Percentiles rank a stretch among this genome's conserved stretches.
Conservation (phyloP, 116 monocot genomes). For the Posidonia oceanica region DNA sequence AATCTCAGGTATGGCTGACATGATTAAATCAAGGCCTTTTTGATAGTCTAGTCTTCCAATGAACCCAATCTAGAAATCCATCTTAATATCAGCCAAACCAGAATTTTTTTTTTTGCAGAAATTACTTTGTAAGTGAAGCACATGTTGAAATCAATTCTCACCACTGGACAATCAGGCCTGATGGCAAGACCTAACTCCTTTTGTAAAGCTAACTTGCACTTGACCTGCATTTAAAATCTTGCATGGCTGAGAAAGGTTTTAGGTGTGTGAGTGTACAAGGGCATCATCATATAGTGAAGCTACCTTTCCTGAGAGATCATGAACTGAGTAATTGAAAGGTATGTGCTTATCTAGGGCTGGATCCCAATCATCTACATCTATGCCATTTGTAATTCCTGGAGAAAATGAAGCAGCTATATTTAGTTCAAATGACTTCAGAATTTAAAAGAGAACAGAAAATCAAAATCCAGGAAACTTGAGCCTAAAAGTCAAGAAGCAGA, state of each 20-base stretch:
- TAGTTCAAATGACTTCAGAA: neutral
- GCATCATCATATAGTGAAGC: neutral
- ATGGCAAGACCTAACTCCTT: slow-evolving; percentile 65
- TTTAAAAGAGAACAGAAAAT: neutral
- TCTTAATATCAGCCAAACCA: neutral
- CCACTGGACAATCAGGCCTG: slow-evolving; percentile 60
- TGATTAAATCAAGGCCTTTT: slow-evolving; percentile 81
- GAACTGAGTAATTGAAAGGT: slow-evolving; percentile 53
- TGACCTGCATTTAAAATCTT: slow-evolving; percentile 31
- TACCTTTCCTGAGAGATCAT: slow-evolving; percentile 75
- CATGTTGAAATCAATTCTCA: neutral
- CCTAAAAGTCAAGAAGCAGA: too few species aligned
- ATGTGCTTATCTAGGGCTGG: slow-evolving; percentile 71
- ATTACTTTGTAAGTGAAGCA: too few species aligned
- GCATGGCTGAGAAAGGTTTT: slow-evolving; percentile 1
- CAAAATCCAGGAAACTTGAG: neutral
- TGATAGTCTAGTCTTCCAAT: slow-evolving; percentile 87
- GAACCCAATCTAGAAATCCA: slow-evolving; percentile 66
- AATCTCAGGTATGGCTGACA: slow-evolving; percentile 38
- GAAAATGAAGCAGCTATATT: neutral
- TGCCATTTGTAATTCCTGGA: slow-evolving; percentile 82
- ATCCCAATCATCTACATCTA: slow-evolving; percentile 74
- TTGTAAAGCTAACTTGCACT: slow-evolving; percentile 78
- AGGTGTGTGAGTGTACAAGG: too few species aligned
- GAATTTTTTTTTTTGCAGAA: too few species aligned